phyloP scores from a whole-genome alignment of 2,329 filamentous ascomycete species.

The Cadophora gregata region DNA sequence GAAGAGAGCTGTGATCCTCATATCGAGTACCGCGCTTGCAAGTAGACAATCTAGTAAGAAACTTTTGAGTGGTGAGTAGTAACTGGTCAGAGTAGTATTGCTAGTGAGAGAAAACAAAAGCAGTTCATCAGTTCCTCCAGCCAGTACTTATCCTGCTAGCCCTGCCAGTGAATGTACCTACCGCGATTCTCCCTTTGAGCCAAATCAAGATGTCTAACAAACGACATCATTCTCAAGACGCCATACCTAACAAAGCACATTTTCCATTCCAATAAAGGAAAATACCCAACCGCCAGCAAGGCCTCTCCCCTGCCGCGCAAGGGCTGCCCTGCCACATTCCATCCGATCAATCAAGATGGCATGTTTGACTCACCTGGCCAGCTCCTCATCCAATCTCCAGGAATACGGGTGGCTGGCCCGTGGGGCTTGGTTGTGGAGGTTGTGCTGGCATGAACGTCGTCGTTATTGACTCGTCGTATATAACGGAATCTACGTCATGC shows the following conservation, averaged over 20 bases:
- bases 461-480: neutral
- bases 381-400: slow-evolving; percentile 13
- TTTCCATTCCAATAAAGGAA: slow-evolving; percentile 5
- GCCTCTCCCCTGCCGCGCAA: neutral
- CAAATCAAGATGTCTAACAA: slow-evolving; percentile 16
- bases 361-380: slow-evolving; percentile 9
- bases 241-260: slow-evolving; percentile 7
- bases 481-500: neutral
- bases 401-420: neutral
- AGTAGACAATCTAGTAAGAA: neutral
- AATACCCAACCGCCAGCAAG: neutral
- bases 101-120: neutral
- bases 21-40: slow-evolving; percentile 38
- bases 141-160: slow-evolving; percentile 8
- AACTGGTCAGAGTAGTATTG: neutral
- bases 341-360: slow-evolving; percentile 4
- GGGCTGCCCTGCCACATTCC: slow-evolving; percentile 13
- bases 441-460: neutral
- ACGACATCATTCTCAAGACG: slow-evolving; percentile 15
- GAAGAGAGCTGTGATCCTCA: slow-evolving; percentile 56
- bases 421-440: neutral
- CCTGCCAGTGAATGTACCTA: neutral
- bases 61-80: neutral
- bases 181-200: slow-evolving; percentile 1
- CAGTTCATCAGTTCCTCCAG: neutral